Base-by-base conservation (phyloP, 78 protist genomes). In the Dictyostelium intermedium region DNA sequence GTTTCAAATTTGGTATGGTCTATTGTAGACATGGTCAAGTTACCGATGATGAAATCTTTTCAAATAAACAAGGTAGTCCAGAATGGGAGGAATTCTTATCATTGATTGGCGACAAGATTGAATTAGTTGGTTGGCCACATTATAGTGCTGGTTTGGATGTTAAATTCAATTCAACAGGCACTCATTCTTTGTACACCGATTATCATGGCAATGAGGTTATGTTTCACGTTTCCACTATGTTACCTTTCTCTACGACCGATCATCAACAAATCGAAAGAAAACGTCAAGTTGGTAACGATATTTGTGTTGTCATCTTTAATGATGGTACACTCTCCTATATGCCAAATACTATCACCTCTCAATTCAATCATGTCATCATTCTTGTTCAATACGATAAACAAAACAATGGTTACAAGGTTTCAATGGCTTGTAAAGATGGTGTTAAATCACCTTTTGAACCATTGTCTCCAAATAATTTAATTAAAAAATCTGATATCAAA, bases 71-170 rank as follows among this genome's bases (percentile, higher is more conserved):
- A 61, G 92, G 92, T n/a, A 61, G 72, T 1, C 82, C 53, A 16
- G 92, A 81, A 8, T 96, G 91, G 84, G 92, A 82, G 0, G 95
- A 91, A 14, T 96, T 96, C 47, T 61, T 96, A 35, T 74, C 39
- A 50, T 73, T 96, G 9, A 16, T 96, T 6, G 97, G 97, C 6
- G 92, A 79, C 13, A 81, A 81, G 39, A 91, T 96, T 32, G 91
- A 74, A n/a, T 41, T 96, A 37, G 41, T 83, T 1, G 95, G 95
- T n/a, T 96, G 95, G 95, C 91, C 80, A 39, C 84, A 92, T 43
- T 96, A 96, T 47, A 50, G 91, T 50, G 97, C 93, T 9, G 97
- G 95, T 60, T 76, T 95, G n/a, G 97, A 95, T 91, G 95, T 95
- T 27, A 95, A 39, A 34, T 78, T 69, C 32, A 85, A 82, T 47